Conservation (phyloP, 1,139 yeast genomes). For the Hansenula anomala region DNA sequence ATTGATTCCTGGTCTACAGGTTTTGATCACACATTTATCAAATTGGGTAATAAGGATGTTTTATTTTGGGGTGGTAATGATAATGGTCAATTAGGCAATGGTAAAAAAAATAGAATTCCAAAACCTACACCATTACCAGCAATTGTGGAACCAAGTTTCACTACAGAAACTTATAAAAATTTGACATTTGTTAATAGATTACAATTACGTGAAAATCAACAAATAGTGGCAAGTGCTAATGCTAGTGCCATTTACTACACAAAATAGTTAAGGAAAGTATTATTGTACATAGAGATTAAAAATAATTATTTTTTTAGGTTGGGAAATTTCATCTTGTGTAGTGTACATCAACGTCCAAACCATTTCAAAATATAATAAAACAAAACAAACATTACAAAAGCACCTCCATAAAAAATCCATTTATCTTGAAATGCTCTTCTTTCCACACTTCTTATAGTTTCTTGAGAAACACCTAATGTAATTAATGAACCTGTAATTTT, state of each 20-base stretch:
- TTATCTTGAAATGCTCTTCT: constrained; percentile 87
- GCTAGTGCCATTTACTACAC: constrained; percentile 61
- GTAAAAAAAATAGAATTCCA: constrained; percentile 56
- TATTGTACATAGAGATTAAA: constrained; percentile 2
- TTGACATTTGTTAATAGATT: constrained; percentile 37
- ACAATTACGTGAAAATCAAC: constrained; percentile 48
- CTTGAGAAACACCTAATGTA: constrained; percentile 83
- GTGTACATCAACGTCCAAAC: constrained; percentile 35
- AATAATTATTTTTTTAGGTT: too few species aligned
- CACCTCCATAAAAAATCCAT: constrained; percentile 79
- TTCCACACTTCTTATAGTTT: constrained; percentile 79
- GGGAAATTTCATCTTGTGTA: too few species aligned
- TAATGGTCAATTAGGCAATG: constrained; percentile 80
- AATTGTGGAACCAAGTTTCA: constrained; percentile 47
- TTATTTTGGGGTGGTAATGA: constrained; percentile 82
- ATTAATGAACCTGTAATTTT: constrained; percentile 65
- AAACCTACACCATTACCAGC: constrained; percentile 54
- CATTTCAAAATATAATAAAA: constrained; percentile 69
- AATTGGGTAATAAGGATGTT: constrained; percentile 60
- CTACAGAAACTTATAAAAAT: constrained; percentile 27
- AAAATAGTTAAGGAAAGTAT: constrained; percentile 8
- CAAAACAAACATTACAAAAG: constrained; percentile 53
- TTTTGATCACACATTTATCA: constrained; percentile 58
- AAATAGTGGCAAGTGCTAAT: constrained; percentile 56
- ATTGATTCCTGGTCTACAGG: constrained; percentile 57